These are phyloP conservation scores for Cetradonia linearis DNA, from an alignment of 495 filamentous ascomycete species.

Conservation along the genomic window DNA sequence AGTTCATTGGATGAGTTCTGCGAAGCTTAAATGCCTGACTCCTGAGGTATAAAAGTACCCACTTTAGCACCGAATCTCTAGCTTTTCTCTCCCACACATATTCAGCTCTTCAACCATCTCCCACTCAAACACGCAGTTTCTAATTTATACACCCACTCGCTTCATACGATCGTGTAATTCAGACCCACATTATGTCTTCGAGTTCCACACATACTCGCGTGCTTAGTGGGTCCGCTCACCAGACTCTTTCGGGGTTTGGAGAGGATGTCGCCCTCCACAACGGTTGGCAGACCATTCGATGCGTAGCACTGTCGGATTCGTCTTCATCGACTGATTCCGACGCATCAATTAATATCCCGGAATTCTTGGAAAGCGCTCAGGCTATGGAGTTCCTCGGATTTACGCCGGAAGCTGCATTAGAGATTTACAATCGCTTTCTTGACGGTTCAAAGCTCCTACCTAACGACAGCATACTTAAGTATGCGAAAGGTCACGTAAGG, in stretches of 20 bases:
- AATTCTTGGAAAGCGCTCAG: not conserved
- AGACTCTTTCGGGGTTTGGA: not conserved
- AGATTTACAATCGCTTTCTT: not conserved
- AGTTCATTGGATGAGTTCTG: too few species aligned
- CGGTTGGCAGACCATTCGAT: not conserved
- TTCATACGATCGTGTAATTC: too few species aligned
- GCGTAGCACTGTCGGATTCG: not conserved
- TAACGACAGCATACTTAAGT: not conserved
- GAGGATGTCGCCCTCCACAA: not conserved
- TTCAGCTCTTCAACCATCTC: too few species aligned
- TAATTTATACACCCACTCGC: too few species aligned
- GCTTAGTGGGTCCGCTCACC: not conserved
- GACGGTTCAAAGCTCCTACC: too few species aligned
- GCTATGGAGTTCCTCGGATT: not conserved
- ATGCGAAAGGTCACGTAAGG: not conserved
- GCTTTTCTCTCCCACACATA: too few species aligned
- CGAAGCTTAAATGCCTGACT: too few species aligned
- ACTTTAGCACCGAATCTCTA: too few species aligned
- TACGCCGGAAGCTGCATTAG: not conserved
- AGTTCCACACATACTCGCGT: not conserved
- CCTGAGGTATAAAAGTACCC: too few species aligned
- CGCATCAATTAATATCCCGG: not conserved
- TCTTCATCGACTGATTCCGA: not conserved
- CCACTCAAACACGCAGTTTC: too few species aligned
- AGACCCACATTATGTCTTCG: not conserved